Evolutionary conservation across 2,329 filamentous ascomycete genomes (phyloP).

Genomic region (Aureobasidium sp.): DNA sequence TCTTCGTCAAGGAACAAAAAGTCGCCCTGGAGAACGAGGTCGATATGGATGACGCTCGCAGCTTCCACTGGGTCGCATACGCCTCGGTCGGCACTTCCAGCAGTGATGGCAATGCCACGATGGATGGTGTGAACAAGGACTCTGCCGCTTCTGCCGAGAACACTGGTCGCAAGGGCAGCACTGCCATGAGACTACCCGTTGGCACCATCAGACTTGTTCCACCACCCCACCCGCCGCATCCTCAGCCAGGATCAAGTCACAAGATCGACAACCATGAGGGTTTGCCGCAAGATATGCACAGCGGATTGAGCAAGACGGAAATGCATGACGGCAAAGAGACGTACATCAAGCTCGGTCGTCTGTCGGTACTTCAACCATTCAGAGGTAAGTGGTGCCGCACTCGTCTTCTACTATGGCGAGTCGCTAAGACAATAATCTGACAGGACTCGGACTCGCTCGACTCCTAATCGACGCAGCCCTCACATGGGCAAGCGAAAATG

Average conservation of each 20-base stretch:
- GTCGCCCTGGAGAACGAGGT: conserved; percentile 61
- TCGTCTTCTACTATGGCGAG: no score
- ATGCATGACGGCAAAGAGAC: conserved; percentile 59
- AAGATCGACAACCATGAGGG: conserved; percentile 22
- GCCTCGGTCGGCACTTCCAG: conserved; percentile 48
- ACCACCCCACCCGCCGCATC: conserved; percentile 66
- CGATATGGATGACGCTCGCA: conserved; percentile 70
- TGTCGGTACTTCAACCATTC: conserved; percentile 62
- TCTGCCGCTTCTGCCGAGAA: conserved; percentile 30
- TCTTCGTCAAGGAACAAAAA: conserved; percentile 53
- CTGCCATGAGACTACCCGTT: conserved; percentile 49
- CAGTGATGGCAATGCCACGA: conserved; percentile 35
- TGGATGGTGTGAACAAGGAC: conserved; percentile 29
- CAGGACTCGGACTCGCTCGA: conserved; percentile 52
- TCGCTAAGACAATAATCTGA: conserved; percentile 8
- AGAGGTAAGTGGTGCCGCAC: conserved; percentile 39
- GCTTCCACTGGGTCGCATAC: conserved; percentile 86
- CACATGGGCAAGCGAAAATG: conserved; percentile 59
- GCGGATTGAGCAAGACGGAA: conserved; percentile 33
- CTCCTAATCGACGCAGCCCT: conserved; percentile 62
- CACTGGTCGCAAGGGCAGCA: conserved; percentile 30
- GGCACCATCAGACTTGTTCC: conserved; percentile 76
- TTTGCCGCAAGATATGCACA: conserved; percentile 16
- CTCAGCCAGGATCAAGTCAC: conserved; percentile 36
- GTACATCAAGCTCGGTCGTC: conserved; percentile 73